phyloP scores from a whole-genome alignment of 352 stramenopile genomes.

The Stramenopiles sp. region DNA sequence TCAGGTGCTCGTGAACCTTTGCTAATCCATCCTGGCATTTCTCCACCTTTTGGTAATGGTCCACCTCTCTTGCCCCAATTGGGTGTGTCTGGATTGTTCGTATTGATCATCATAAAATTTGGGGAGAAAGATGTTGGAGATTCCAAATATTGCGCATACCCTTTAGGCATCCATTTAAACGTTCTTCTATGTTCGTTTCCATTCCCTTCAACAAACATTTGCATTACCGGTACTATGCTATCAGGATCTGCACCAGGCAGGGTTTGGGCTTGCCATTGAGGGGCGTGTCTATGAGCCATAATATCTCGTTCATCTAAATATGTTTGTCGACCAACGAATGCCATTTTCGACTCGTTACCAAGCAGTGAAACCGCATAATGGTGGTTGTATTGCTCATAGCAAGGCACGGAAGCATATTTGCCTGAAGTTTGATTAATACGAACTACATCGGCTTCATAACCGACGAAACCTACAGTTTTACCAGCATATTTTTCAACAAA shows the following conservation, averaged over 20 bases:
- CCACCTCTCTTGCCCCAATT: background rate
- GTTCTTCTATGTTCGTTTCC: background rate
- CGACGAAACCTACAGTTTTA: background rate
- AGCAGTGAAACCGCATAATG: background rate
- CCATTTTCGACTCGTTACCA: background rate
- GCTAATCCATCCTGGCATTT: background rate
- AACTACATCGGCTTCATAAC: background rate
- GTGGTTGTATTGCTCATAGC: constrained; percentile 3
- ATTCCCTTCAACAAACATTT: constrained; percentile 3
- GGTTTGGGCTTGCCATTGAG: background rate
- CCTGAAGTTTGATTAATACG: background rate
- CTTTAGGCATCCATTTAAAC: background rate
- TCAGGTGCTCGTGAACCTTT: background rate
- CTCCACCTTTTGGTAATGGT: background rate
- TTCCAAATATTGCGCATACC: background rate
- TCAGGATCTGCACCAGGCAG: background rate
- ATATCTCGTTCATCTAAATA: background rate
- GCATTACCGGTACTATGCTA: background rate
- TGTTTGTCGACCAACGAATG: background rate
- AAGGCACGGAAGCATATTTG: background rate
- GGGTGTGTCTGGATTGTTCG: background rate
- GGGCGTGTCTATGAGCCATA: background rate
- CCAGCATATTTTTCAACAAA: background rate
- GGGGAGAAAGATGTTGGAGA: background rate
- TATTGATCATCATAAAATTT: constrained; percentile 9